A percentile compares a stretch with the other conserved stretches of the same genome.
Evolutionary conservation across 2,329 filamentous ascomycete genomes (phyloP).

Genomic region (Pseudocercospora crystallina): DNA sequence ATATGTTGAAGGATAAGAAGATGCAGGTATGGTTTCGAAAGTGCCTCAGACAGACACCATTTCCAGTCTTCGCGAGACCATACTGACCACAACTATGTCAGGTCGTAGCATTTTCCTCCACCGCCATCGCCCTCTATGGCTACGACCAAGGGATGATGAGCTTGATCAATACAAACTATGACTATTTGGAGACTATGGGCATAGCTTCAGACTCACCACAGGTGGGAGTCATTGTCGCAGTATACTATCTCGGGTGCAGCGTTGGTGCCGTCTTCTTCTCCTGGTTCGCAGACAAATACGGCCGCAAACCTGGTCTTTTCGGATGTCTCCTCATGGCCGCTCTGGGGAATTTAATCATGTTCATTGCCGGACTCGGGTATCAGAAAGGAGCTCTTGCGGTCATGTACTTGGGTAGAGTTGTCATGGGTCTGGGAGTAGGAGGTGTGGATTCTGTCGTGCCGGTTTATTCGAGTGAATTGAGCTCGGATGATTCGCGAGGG

Average conservation of each 20-base stretch:
- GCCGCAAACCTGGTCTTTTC: constrained; percentile 58
- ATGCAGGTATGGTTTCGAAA: constrained; percentile 25
- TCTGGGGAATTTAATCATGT: constrained; percentile 62
- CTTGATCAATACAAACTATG: constrained; percentile 55
- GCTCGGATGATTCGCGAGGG: constrained; percentile 57
- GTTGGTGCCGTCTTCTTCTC: constrained; percentile 58
- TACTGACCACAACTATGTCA: constrained; percentile 39
- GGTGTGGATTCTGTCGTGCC: constrained; percentile 63
- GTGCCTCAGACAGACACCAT: not conserved
- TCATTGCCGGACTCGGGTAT: constrained; percentile 54
- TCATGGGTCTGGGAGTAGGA: constrained; percentile 60
- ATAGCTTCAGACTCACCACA: constrained; percentile 44
- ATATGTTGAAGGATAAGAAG: constrained; percentile 23
- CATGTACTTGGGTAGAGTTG: constrained; percentile 52
- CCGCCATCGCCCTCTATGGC: constrained; percentile 56
- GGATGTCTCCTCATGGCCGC: constrained; percentile 54
- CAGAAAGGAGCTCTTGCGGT: constrained; percentile 44
- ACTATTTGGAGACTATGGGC: constrained; percentile 60
- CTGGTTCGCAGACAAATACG: constrained; percentile 54
- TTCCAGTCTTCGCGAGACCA: constrained; percentile 42
- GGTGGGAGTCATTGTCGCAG: constrained; percentile 60
- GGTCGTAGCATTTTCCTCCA: constrained; percentile 55
- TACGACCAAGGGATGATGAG: constrained; percentile 49
- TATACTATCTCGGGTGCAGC: constrained; percentile 64
- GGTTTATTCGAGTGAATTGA: constrained; percentile 59